Percentiles rank a stretch among this genome's conserved stretches.
Evolutionary conservation across 2,329 filamentous ascomycete species (phyloP).

Genomic region (Penicillium aurantiogriseum): DNA sequence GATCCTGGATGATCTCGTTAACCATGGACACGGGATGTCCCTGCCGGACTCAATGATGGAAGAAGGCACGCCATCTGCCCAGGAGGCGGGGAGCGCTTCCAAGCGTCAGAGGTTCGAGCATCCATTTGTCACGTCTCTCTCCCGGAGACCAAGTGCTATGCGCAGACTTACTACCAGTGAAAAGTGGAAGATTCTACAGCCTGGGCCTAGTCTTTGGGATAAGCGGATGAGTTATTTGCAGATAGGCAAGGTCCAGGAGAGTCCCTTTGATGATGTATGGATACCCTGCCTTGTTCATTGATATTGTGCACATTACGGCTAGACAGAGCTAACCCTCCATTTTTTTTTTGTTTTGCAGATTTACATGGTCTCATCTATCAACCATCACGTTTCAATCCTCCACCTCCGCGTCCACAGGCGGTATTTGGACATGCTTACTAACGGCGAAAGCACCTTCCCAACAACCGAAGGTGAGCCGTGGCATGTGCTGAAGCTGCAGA

Average conservation of each 20-base stretch:
- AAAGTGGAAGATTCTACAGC: slow-evolving; percentile 54
- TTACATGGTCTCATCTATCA: slow-evolving; percentile 61
- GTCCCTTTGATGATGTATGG: slow-evolving; percentile 56
- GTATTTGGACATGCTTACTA: slow-evolving; percentile 56
- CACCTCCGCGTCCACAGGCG: slow-evolving; percentile 57
- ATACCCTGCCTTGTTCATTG: neutral
- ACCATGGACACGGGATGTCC: slow-evolving; percentile 29
- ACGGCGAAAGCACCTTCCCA: slow-evolving; percentile 38
- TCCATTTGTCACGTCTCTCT: slow-evolving; percentile 29
- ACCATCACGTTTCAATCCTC: slow-evolving; percentile 61
- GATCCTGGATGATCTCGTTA: slow-evolving; percentile 35
- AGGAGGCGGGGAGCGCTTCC: slow-evolving; percentile 32
- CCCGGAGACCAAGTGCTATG: slow-evolving; percentile 34
- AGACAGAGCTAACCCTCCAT: neutral
- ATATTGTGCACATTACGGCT: neutral
- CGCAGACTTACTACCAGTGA: slow-evolving; percentile 49
- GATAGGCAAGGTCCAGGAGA: slow-evolving; percentile 52
- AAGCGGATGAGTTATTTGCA: slow-evolving; percentile 55
- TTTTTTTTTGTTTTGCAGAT: slow-evolving; percentile 43
- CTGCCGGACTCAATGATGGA: slow-evolving; percentile 28
- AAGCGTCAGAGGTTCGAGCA: slow-evolving; percentile 42
- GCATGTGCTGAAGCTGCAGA: slow-evolving; percentile 53
- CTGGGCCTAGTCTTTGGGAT: slow-evolving; percentile 56
- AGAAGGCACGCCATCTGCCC: slow-evolving; percentile 27
- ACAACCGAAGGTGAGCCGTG: slow-evolving; percentile 41